Evolutionary conservation across 208 protist genomes (phyloP).

Genomic region (Leishmania amazonensis): DNA sequence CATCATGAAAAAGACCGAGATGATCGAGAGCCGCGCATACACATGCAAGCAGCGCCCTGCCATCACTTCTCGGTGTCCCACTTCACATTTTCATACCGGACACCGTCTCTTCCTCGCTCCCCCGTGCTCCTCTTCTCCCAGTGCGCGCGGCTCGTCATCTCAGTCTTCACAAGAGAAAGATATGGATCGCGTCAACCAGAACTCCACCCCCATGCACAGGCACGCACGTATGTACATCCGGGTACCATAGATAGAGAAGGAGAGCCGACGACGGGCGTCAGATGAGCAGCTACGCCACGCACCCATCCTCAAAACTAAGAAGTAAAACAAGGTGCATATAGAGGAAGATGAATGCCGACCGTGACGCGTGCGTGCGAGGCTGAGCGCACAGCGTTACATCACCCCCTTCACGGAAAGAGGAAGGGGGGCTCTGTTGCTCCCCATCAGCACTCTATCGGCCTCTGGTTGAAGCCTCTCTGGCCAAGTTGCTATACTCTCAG

Average conservation of each 20-base stretch:
- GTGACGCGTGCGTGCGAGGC: background rate
- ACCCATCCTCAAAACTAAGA: background rate
- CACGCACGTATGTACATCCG: background rate
- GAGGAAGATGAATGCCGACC: background rate
- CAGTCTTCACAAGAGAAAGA: background rate
- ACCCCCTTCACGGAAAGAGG: background rate
- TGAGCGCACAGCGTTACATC: background rate
- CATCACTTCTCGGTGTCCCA: background rate
- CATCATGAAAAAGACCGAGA: background rate
- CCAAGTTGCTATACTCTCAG: background rate
- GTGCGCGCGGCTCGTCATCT: background rate
- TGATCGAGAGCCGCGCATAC: slow-evolving; percentile 13
- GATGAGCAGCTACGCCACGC: background rate
- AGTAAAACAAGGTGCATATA: background rate
- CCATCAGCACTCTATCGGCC: background rate
- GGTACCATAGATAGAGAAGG: background rate
- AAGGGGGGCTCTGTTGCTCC: background rate
- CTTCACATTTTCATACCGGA: background rate
- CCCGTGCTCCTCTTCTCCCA: background rate
- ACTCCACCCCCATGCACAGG: background rate
- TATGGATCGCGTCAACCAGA: background rate
- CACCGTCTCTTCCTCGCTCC: background rate
- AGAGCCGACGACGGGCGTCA: background rate
- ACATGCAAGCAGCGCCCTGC: slow-evolving; percentile 17
- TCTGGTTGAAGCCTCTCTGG: background rate